Conservation (phyloP, 163 green algal genomes). For the Prototheca cutis region DNA sequence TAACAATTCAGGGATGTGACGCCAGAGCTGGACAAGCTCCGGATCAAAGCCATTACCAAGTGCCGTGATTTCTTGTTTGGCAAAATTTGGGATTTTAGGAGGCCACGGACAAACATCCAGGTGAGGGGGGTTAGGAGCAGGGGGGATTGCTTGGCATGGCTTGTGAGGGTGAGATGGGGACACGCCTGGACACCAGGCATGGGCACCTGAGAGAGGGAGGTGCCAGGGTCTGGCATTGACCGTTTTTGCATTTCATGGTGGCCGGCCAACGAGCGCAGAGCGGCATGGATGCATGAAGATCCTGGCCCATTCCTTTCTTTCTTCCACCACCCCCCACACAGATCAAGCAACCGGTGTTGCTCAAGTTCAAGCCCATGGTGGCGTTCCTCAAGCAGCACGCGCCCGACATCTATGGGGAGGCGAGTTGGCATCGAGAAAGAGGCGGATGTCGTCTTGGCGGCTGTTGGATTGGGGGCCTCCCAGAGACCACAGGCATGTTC, state of each 20-base stretch:
- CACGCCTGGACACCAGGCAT: too few species aligned
- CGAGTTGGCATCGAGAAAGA: slow-evolving; percentile 16
- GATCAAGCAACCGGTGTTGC: slow-evolving; percentile 67
- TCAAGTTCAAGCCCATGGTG: slow-evolving; percentile 85
- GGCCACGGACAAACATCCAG: slow-evolving; percentile 93
- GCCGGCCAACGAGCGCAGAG: too few species aligned
- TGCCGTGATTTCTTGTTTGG: slow-evolving; percentile 77
- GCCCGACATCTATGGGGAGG: slow-evolving; percentile 68
- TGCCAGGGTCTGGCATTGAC: too few species aligned
- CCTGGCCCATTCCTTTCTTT: not conserved
- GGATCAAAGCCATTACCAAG: slow-evolving; percentile 63
- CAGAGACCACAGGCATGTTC: too few species aligned
- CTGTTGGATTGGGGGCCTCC: too few species aligned
- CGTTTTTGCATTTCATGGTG: too few species aligned
- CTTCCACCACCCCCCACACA: slow-evolving; percentile 40
- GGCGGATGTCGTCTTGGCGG: too few species aligned
- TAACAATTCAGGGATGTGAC: slow-evolving; percentile 74
- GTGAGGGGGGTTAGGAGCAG: too few species aligned
- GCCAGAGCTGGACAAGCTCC: slow-evolving; percentile 79
- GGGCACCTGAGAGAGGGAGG: not conserved
- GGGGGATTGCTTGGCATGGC: too few species aligned
- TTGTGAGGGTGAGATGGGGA: too few species aligned
- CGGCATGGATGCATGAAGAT: not conserved
- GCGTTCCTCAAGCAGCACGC: slow-evolving; percentile 68
- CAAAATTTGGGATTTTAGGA: slow-evolving; percentile 68